Evolutionary conservation across 768 basidiomycete species (phyloP).

Genomic region (Hemileccinum impolitum): DNA sequence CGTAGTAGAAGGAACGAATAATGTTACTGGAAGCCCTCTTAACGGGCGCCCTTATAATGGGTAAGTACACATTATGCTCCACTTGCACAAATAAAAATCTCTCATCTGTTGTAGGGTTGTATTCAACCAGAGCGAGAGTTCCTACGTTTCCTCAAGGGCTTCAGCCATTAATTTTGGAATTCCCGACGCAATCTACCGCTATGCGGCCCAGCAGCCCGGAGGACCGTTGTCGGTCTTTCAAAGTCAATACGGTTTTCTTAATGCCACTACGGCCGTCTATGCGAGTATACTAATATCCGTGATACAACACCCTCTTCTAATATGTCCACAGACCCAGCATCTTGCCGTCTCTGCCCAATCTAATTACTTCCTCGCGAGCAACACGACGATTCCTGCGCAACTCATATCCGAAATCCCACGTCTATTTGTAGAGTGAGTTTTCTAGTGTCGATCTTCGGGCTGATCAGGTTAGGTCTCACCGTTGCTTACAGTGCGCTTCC

Average conservation of each 20-base stretch:
- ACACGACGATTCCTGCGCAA: conserved; percentile 36
- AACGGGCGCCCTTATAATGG: conserved; percentile 57
- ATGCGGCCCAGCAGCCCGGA: conserved; percentile 40
- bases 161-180: conserved; percentile 48
- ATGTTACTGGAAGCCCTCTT: conserved; percentile 46
- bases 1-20: conserved; percentile 40
- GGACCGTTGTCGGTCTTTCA: conserved; percentile 48
- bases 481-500: conserved; percentile 44
- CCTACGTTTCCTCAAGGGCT: conserved; percentile 52
- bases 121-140: conserved; percentile 35
- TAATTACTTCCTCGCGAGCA: conserved; percentile 52
- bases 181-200: conserved; percentile 56
- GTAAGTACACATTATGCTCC: conserved; percentile 32
- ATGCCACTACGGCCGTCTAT: conserved; percentile 43
- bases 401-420: conserved; percentile 44
- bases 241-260: conserved; percentile 47
- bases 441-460: not conserved
- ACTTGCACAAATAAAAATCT: not conserved
- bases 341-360: conserved; percentile 54
- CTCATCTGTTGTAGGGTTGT: conserved; percentile 35
- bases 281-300: conserved; percentile 10
- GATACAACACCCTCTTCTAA: not conserved
- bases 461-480: conserved; percentile 2
- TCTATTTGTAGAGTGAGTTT: conserved; percentile 55
- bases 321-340: conserved; percentile 46